Evolutionary conservation across 2,329 filamentous ascomycete genomes (phyloP).

Genomic region (Monosporascus sp.): DNA sequence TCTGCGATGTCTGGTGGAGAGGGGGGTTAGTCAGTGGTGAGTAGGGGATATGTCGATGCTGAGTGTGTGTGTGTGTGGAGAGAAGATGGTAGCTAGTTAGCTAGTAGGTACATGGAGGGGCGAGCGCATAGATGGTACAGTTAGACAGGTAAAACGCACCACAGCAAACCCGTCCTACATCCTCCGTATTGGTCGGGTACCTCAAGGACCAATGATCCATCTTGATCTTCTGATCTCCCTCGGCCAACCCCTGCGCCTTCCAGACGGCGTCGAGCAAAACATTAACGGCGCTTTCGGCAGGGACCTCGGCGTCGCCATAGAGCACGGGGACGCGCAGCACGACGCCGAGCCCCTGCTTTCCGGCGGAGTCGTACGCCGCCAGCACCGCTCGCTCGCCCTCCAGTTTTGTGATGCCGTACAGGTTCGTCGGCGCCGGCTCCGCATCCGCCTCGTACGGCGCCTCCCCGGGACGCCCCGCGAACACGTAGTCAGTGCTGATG

Average conservation of each 20-base stretch:
- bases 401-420: conserved; percentile 61
- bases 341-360: conserved; percentile 51
- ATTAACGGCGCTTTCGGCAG: conserved; percentile 78
- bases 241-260: conserved; percentile 58
- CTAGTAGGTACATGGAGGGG: conserved; percentile 3
- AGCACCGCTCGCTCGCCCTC: conserved; percentile 61
- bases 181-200: conserved; percentile 85
- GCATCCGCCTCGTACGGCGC: conserved; percentile 71
- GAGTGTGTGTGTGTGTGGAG: background rate
- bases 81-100: conserved; percentile 1
- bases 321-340: conserved; percentile 78
- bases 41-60: background rate
- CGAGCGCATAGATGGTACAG: too few relatives aligned
- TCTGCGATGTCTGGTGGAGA: conserved; percentile 55
- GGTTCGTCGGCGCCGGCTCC: conserved; percentile 64
- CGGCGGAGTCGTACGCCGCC: conserved; percentile 46
- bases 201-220: conserved; percentile 85
- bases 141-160: conserved; percentile 37
- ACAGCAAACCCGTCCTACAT: conserved; percentile 72
- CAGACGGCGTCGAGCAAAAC: conserved; percentile 70
- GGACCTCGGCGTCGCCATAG: conserved; percentile 68
- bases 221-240: conserved; percentile 41
- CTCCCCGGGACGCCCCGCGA: conserved; percentile 67
- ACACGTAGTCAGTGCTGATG: conserved; percentile 80
- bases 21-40: background rate